Base-by-base conservation (phyloP, 495 filamentous ascomycete species). In the Aspergillus bertholletiae region DNA sequence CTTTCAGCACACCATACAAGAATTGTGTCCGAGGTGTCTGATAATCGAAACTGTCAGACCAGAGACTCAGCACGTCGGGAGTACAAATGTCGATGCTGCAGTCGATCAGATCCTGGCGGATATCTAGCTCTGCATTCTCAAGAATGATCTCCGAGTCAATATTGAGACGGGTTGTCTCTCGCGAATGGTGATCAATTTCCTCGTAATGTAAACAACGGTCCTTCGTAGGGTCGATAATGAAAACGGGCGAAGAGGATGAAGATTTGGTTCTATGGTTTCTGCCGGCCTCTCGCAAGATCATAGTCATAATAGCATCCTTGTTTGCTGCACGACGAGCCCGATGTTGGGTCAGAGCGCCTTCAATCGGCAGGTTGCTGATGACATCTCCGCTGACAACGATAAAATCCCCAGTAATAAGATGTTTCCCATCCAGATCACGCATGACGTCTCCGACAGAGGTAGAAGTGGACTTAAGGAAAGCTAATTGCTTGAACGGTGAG, bases 1-100 rank as follows among this genome's bases (percentile, higher is more conserved):
- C 94, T 70, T 96, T 97, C 21, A 99, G 76, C 15, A 97, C 90
- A 54, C 91, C 90, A 58, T 89, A 86, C 23, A 99, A 68, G 61
- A 96, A 97, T 62, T 96, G 90, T 58, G 85, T 86, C 51, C 94
- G 83, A 7, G 94, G 88, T 4, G 88, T 77, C 63, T 96, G 88
- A 72, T 94, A 97, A 71, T 99, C 94, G 68, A 99, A 99, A 65
- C 90, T 95, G 65, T 99, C 94, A 7, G 90, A 92, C 90, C 94
- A 99, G 54, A 96, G 73, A 26, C 92, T 91, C 41, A 97, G 78
- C 18, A 96, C 90, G 61, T 97, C 94, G 0, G 92, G 91, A 0
- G 95, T 96, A 70, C 95, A 99, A 57, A 99, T 97, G 64, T 99
- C 94, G 66, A 99, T 93, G 51, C 86, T 89, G 62, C 90, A 94